phyloP scores from a whole-genome alignment of 208 protist genomes.

The Wallacemonas sp. region DNA sequence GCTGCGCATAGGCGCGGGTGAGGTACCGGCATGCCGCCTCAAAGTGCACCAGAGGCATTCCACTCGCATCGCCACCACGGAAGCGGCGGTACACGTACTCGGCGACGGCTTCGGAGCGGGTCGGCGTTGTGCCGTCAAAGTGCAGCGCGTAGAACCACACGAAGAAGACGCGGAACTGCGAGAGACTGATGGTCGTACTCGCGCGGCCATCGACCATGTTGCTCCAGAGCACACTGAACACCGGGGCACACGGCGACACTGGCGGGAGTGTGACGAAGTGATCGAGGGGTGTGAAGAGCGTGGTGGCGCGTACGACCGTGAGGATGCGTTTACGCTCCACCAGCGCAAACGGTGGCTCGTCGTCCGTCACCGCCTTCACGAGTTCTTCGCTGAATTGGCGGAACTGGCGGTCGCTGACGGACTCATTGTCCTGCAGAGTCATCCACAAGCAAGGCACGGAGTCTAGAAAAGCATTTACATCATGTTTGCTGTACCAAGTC shows the following conservation, averaged over 20 bases:
- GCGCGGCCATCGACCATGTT: slow-evolving; percentile 19
- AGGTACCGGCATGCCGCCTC: slow-evolving; percentile 52
- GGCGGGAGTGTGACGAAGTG: slow-evolving; percentile 50
- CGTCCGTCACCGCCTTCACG: slow-evolving; percentile 66
- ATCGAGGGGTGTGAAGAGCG: slow-evolving; percentile 41
- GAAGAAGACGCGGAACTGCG: slow-evolving; percentile 72
- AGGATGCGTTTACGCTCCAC: slow-evolving; percentile 55
- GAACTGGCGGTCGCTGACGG: slow-evolving; percentile 18
- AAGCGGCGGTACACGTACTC: slow-evolving; percentile 48
- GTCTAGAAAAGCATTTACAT: slow-evolving; percentile 50
- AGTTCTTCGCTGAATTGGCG: slow-evolving; percentile 49
- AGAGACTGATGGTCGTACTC: slow-evolving; percentile 17
- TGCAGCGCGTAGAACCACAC: slow-evolving; percentile 69
- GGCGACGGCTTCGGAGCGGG: slow-evolving; percentile 48
- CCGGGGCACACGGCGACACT: slow-evolving; percentile 34
- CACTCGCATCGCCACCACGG: slow-evolving; percentile 34
- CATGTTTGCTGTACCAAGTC: slow-evolving; percentile 32
- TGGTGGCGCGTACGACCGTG: slow-evolving; percentile 30
- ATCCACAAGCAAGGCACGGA: slow-evolving; percentile 46
- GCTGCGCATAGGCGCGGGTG: slow-evolving; percentile 46
- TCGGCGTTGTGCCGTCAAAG: slow-evolving; percentile 61
- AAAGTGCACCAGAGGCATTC: slow-evolving; percentile 51
- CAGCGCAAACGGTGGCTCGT: slow-evolving; percentile 63
- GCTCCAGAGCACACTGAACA: slow-evolving; percentile 61
- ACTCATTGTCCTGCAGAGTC: slow-evolving; percentile 21